These are phyloP conservation scores for Lecanicillium sp. DNA, from an alignment of 2,329 filamentous ascomycete species.

Conservation along the genomic window DNA sequence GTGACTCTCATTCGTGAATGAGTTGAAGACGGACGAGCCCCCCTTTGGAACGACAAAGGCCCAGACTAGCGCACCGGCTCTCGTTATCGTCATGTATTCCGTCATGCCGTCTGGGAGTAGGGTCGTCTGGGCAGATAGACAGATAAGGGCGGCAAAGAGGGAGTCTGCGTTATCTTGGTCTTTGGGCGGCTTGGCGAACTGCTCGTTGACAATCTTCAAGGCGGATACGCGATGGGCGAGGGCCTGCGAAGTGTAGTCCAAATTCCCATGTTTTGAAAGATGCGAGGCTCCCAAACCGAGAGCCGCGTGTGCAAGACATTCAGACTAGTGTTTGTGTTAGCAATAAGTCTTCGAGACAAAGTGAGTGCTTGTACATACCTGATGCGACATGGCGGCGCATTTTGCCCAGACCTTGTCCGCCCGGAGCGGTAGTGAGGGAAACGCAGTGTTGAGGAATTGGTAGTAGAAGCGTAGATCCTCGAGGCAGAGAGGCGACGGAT, in stretches of 20 bases:
- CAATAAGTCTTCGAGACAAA: not conserved
- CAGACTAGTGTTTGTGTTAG: constrained; percentile 23
- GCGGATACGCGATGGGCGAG: constrained; percentile 31
- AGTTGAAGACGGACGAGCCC: constrained; percentile 19
- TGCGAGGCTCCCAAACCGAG: constrained; percentile 33
- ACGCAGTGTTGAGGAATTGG: constrained; percentile 41
- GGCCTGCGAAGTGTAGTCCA: constrained; percentile 24
- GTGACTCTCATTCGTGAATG: constrained; percentile 23
- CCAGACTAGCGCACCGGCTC: constrained; percentile 24
- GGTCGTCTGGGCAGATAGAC: constrained; percentile 30
- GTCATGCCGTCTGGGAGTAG: constrained; percentile 33
- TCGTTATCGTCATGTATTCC: constrained; percentile 31
- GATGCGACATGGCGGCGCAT: constrained; percentile 29
- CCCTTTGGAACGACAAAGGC: constrained; percentile 19
- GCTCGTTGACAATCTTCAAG: constrained; percentile 29
- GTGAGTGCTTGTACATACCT: constrained; percentile 20
- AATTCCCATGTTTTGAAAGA: constrained; percentile 25
- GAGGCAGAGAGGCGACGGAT: constrained; percentile 26
- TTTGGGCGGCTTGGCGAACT: constrained; percentile 22
- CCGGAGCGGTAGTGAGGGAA: constrained; percentile 31
- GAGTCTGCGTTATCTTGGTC: constrained; percentile 29
- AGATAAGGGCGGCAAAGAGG: constrained; percentile 29
- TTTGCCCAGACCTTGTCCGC: constrained; percentile 28
- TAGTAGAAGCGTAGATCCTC: constrained; percentile 46
- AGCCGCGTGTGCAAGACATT: constrained; percentile 33